Evolutionary conservation across 73 alveolate genomes (phyloP), one percentile per base, ranked within the genome.

Genomic region (Paramecium sexaurelia): DNA sequence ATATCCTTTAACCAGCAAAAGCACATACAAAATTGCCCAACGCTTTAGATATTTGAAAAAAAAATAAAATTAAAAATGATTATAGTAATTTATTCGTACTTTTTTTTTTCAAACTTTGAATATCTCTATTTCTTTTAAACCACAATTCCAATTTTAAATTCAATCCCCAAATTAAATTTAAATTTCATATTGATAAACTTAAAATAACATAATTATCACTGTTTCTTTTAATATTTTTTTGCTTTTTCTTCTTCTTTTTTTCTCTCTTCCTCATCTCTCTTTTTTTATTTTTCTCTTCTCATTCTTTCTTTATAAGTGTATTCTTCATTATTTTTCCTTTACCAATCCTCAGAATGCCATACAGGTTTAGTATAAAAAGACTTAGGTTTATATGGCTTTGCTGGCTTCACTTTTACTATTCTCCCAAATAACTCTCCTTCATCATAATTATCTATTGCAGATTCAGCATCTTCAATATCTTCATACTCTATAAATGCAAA

Each of bases 341-440:
- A 39, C 90, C 90, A 78, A 29, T 78, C 90, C 41, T 78, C 90
- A 78, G 90, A 78, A 45, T 78, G 90, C 90, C 90, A 78, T 7
- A 78, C 90, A 41, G 90, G 90, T 17, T 78, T 78, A 13, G 90
- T 41, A 78, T 41, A 78, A 78, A 41, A 78, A 5, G 90, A 78
- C 17, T 78, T 78, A n/a, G 90, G 90, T 13, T 78, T 78, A 17
- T 78, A 78, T 40, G 90, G 90, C 27, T 78, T 78, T 11, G 90
- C 90, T 41, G 90, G 90, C 24, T 78, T 78, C 5, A 78, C 90
- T 45, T 78, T 78, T 3, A 78, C 73, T n/a, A 78, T 78, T 45
- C 22, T 78, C 13, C 90, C 90, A 78, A 78, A 78, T 11, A 78
- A 78, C 41, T 78, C 90, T 0, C 90, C 90, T 41, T 78, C 90